Evolutionary conservation across 345 rosid genomes (phyloP).

Genomic region (Fremontodendron californicum): DNA sequence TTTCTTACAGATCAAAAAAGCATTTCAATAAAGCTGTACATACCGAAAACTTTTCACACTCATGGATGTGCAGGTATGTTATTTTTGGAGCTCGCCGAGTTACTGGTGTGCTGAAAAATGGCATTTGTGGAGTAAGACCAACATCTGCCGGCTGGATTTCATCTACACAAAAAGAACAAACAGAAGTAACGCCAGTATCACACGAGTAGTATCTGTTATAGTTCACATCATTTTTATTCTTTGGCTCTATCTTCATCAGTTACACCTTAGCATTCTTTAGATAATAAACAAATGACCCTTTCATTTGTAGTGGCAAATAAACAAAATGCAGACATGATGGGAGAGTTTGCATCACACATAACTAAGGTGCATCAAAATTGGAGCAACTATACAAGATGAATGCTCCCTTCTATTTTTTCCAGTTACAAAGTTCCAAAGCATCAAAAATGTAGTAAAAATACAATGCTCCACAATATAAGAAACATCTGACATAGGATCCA

Average conservation of each 20-base stretch:
- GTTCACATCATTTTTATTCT: background rate
- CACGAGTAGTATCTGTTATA: background rate
- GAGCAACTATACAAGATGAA: background rate
- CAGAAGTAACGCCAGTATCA: background rate
- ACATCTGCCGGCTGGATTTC: slow-evolving; percentile 54
- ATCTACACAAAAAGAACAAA: slow-evolving; percentile 36
- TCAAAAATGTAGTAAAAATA: background rate
- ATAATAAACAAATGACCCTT: background rate
- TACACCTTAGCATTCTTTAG: background rate
- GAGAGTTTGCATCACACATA: background rate
- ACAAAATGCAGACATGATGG: background rate
- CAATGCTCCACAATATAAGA: background rate
- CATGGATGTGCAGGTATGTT: slow-evolving; percentile 55
- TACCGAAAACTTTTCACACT: slow-evolving; percentile 72
- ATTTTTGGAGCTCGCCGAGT: slow-evolving; percentile 33
- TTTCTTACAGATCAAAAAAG: background rate
- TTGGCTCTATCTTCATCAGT: background rate
- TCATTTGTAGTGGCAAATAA: background rate
- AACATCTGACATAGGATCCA: background rate
- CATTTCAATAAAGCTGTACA: background rate
- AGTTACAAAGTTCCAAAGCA: background rate
- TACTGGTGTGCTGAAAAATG: slow-evolving; percentile 26
- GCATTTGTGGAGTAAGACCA: slow-evolving; percentile 51
- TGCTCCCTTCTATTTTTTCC: background rate
- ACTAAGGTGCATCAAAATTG: background rate